Base-by-base conservation (phyloP, 2,329 filamentous ascomycete species). In the Zalaria sp. region DNA sequence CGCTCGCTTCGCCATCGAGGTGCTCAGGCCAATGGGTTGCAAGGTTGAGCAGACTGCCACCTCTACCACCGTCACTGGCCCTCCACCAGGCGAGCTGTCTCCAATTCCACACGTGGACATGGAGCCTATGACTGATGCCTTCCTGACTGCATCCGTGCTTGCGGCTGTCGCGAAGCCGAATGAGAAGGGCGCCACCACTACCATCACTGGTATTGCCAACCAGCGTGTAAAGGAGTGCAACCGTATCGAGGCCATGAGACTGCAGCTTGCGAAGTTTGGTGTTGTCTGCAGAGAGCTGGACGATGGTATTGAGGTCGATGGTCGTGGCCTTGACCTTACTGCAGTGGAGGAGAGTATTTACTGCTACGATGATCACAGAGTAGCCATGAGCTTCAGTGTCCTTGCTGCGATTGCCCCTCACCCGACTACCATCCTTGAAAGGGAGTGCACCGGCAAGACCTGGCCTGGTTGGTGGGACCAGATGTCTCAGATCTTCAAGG, bases 401-500 rank as follows among this genome's bases (percentile, higher is more conserved):
- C 69, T 98, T 10, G 77, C 86, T 8, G 66, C 85, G 11, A 75
- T 81, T 27, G 73, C 82, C 0, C 80, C 83, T 1, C 62, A 75
- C 5, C 73, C 84, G 0, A 81, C 86, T 0, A 64, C 93, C 10
- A 78, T 98, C 40, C 73, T 84, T 2, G 91, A 98, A 59, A 82
- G 87, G 46, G 87, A 94, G 54, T 98, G 91, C 58, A 84, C 86
- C 3, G 88, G 83, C 34, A 98, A 98, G 70, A 98, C 91, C 2
- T 98, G 91, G 91, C 91, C 91, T 0, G 91, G 89, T 6, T 98
- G 91, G 86, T 98, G 91, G 91, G 91, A 98, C 60, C 77, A 80
- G 11, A 65, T 96, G 43, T 79, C 80, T 25, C 77, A 83, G 50
- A 74, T 77, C 9, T 98, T 95, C 67, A 71, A 78, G 29, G 83